Percentiles rank a stretch among this genome's conserved stretches.
Conservation (phyloP, 495 filamentous ascomycete species). For the Hypoxylon perforatum region DNA sequence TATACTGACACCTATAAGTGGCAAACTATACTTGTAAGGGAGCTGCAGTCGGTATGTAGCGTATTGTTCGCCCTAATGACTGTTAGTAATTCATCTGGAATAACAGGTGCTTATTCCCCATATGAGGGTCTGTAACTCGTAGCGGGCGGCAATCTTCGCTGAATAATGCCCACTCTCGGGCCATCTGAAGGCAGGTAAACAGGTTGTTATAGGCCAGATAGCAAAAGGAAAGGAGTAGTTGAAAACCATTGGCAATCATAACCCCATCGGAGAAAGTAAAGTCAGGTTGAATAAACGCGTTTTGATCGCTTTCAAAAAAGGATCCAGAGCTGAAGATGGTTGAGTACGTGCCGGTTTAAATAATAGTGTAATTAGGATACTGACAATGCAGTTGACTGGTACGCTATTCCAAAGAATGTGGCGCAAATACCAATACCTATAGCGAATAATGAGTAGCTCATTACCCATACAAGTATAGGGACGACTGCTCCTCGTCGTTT, state of each 20-base stretch:
- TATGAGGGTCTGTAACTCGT: conserved; percentile 57
- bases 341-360: background rate
- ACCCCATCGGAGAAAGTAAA: conserved; percentile 30
- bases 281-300: conserved; percentile 17
- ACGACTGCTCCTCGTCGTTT: conserved; percentile 15
- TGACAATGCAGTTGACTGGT: background rate
- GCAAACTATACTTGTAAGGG: conserved; percentile 41
- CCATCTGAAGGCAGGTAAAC: conserved; percentile 42
- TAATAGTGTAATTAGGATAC: background rate
- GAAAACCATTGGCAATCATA: conserved; percentile 55
- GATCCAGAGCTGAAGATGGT: conserved; percentile 12
- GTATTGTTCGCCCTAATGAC: conserved; percentile 46
- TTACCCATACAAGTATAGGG: conserved; percentile 25
- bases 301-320: conserved; percentile 35
- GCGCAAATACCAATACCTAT: conserved; percentile 17
- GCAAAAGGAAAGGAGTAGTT: conserved; percentile 53
- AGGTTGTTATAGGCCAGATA: conserved; percentile 51
- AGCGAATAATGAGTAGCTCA: conserved; percentile 32
- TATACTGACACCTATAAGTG: conserved; percentile 30
- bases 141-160: conserved; percentile 48
- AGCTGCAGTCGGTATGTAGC: conserved; percentile 51
- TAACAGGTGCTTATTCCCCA: no score
- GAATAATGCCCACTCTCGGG: conserved; percentile 35
- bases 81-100: background rate
- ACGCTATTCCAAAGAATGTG: conserved; percentile 1